These are phyloP conservation scores for Epichloe coenophiala DNA, from an alignment of 2,329 filamentous ascomycete species.

Conservation along the genomic window DNA sequence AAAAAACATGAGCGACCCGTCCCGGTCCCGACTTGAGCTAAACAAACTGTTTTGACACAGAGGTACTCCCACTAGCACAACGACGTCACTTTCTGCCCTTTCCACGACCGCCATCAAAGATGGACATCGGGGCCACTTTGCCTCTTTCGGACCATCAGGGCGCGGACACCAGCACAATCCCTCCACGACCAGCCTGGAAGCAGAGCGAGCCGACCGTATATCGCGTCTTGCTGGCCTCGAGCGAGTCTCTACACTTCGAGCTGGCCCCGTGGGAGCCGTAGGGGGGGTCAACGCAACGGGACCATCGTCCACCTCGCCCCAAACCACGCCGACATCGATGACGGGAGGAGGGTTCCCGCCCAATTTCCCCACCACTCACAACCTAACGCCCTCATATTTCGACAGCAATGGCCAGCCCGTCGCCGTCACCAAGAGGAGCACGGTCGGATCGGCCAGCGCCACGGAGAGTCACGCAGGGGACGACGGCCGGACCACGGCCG, in stretches of 20 bases:
- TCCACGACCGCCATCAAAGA: constrained; percentile 95
- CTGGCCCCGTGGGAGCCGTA: constrained; percentile 26
- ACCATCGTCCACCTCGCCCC: constrained; percentile 30
- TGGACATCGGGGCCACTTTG: constrained; percentile 72
- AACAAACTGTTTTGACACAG: constrained; percentile 1
- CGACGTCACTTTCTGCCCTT: constrained; percentile 79
- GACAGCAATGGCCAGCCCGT: constrained; percentile 59
- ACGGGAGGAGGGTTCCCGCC: constrained; percentile 24
- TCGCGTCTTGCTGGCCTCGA: constrained; percentile 88
- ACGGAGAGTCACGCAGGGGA: constrained; percentile 59
- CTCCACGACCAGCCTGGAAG: constrained; percentile 63
- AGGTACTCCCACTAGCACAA: constrained; percentile 84
- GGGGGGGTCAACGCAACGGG: constrained; percentile 11
- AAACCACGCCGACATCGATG: constrained; percentile 37
- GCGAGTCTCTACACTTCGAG: constrained; percentile 64
- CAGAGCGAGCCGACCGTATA: constrained; percentile 88
- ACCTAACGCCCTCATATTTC: constrained; percentile 59
- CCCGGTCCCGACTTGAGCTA: background rate
- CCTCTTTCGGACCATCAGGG: constrained; percentile 30
- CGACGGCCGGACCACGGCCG: constrained; percentile 36
- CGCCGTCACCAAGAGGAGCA: constrained; percentile 66
- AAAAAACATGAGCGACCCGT: background rate
- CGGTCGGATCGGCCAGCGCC: constrained; percentile 80
- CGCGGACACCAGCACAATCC: constrained; percentile 46
- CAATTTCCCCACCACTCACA: constrained; percentile 23